phyloP scores from a whole-genome alignment of 2,329 filamentous ascomycete genomes.

The Grosmannia huntii region DNA sequence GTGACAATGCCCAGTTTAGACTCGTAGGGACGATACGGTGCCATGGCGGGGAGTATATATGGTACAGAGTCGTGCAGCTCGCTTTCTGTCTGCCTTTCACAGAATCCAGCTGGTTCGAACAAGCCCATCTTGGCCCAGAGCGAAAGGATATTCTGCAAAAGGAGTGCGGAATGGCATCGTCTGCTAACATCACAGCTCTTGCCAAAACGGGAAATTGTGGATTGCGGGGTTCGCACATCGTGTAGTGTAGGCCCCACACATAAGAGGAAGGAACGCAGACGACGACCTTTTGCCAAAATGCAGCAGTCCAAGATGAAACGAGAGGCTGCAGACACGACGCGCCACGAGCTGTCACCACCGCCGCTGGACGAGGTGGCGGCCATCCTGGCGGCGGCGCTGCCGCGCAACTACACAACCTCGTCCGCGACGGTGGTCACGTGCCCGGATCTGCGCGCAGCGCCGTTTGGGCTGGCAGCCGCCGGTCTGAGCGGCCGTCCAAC shows the following conservation, averaged over 20 bases:
- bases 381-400: not conserved
- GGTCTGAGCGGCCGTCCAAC: constrained; percentile 26
- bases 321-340: not conserved
- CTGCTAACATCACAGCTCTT: not conserved
- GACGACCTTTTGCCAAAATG: too few species aligned
- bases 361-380: not conserved
- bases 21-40: not conserved
- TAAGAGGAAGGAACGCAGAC: not conserved
- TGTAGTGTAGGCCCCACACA: not conserved
- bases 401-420: not conserved
- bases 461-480: constrained; percentile 23
- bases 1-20: constrained; percentile 27
- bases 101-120: too few species aligned
- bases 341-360: not conserved
- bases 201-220: not conserved
- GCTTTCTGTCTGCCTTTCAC: too few species aligned
- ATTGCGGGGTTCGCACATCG: not conserved
- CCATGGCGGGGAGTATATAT: not conserved
- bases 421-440: constrained; percentile 5
- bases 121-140: too few species aligned
- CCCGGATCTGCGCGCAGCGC: constrained; percentile 24
- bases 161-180: not conserved
- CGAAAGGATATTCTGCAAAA: not conserved
- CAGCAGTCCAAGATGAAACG: too few species aligned
- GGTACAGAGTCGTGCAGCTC: not conserved